Evolutionary conservation across 805 yeast genomes (phyloP).

Genomic region (Peterozyma toletana): DNA sequence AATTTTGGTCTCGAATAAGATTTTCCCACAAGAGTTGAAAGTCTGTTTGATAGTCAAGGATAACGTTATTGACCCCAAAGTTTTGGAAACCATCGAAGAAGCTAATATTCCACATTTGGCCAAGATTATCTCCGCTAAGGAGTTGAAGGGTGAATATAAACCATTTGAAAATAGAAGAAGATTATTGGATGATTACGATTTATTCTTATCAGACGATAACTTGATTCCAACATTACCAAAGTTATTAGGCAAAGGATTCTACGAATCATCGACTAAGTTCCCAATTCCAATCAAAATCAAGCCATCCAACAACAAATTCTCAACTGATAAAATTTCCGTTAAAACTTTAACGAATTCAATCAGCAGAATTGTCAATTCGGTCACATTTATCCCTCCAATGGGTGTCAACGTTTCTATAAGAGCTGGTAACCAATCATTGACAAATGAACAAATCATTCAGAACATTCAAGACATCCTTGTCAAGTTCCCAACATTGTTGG

Average conservation of each 20-base stretch:
- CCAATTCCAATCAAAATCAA: slow-evolving; percentile 60
- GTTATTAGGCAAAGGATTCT: slow-evolving; percentile 75
- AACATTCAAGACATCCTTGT: slow-evolving; percentile 56
- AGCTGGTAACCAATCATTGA: slow-evolving; percentile 50
- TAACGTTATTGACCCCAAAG: slow-evolving; percentile 34
- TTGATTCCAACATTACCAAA: slow-evolving; percentile 76
- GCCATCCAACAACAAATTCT: slow-evolving; percentile 13
- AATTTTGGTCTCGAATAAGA: slow-evolving; percentile 39
- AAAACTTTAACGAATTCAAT: slow-evolving; percentile 52
- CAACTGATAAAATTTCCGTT: slow-evolving; percentile 34
- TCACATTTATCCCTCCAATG: slow-evolving; percentile 63
- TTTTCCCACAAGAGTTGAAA: slow-evolving; percentile 32
- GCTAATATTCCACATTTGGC: slow-evolving; percentile 36
- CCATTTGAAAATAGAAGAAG: slow-evolving; percentile 84
- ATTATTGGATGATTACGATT: slow-evolving; percentile 57
- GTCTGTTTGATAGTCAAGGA: slow-evolving; percentile 71
- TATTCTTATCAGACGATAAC: slow-evolving; percentile 81
- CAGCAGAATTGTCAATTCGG: slow-evolving; percentile 46
- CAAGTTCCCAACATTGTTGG: slow-evolving; percentile 8
- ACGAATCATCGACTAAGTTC: slow-evolving; percentile 45
- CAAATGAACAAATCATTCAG: slow-evolving; percentile 42
- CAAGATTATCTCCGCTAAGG: slow-evolving; percentile 61
- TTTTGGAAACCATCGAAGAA: slow-evolving; percentile 38
- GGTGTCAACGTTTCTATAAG: slow-evolving; percentile 62
- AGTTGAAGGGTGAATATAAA: slow-evolving; percentile 79